Evolutionary conservation across 2,329 filamentous ascomycete genomes (phyloP).

Genomic region (Fusarium nodosum): DNA sequence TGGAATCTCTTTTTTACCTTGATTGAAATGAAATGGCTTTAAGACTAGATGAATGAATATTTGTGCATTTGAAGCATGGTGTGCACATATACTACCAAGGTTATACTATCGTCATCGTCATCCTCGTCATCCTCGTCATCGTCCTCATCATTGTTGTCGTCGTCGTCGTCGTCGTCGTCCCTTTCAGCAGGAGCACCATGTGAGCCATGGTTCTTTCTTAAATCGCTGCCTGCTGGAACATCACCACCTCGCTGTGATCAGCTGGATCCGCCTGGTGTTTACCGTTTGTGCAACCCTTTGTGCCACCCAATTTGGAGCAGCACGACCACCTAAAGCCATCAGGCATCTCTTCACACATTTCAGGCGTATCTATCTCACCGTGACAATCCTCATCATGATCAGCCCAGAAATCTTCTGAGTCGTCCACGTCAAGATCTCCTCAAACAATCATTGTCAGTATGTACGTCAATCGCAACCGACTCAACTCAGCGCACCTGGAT

Average conservation of each 20-base stretch:
- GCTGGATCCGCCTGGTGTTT: constrained; percentile 19
- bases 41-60: constrained; percentile 10
- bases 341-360: constrained; percentile 22
- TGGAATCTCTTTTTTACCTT: constrained; percentile 34
- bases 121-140: not conserved
- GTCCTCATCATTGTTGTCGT: not conserved
- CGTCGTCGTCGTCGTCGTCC: not conserved
- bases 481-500: constrained; percentile 27
- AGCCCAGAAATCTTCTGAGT: constrained; percentile 14
- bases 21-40: constrained; percentile 27
- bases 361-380: constrained; percentile 17
- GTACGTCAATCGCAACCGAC: not conserved
- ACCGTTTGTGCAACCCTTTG: constrained; percentile 15
- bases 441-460: not conserved
- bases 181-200: not conserved
- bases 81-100: not conserved
- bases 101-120: not conserved
- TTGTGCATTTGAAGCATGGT: not conserved
- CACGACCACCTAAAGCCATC: constrained; percentile 25
- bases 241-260: constrained; percentile 16
- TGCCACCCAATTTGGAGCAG: constrained; percentile 9
- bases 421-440: constrained; percentile 20
- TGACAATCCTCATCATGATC: constrained; percentile 27
- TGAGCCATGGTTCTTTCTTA: constrained; percentile 18
- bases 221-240: constrained; percentile 20